Conservation (phyloP, 2,329 filamentous ascomycete species). For the Sordariomycetes sp. region DNA sequence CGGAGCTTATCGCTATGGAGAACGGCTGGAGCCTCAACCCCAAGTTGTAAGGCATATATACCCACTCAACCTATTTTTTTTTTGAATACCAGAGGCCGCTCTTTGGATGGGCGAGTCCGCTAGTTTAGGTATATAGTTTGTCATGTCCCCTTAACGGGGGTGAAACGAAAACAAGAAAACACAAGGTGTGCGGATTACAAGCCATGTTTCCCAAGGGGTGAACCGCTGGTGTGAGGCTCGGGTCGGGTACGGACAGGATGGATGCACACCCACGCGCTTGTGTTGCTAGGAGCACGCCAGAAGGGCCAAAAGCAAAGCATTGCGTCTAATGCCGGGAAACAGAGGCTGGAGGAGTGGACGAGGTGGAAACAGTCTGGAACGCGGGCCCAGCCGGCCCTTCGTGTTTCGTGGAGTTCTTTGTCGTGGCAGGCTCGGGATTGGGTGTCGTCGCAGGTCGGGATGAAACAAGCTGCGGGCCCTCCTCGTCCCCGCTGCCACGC, state of each 20-base stretch:
- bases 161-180: too few relatives aligned
- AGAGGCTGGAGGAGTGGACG: too few relatives aligned
- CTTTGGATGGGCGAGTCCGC: too few relatives aligned
- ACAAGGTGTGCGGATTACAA: not conserved
- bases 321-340: too few relatives aligned
- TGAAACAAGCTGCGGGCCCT: not conserved
- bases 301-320: not conserved
- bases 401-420: not conserved
- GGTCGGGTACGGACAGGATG: not conserved
- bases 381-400: too few relatives aligned
- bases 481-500: not conserved
- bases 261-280: not conserved
- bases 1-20: conserved; percentile 56
- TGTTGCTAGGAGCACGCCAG: not conserved
- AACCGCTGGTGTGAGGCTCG: not conserved
- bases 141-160: too few relatives aligned
- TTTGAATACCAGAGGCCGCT: too few relatives aligned
- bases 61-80: too few relatives aligned
- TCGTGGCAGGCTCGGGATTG: not conserved
- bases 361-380: too few relatives aligned
- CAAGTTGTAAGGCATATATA: too few relatives aligned
- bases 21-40: not conserved
- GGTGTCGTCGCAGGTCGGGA: not conserved
- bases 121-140: too few relatives aligned
- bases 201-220: not conserved